Evolutionary conservation across 768 basidiomycete genomes (phyloP).

Genomic region (Trametes gibbosa): DNA sequence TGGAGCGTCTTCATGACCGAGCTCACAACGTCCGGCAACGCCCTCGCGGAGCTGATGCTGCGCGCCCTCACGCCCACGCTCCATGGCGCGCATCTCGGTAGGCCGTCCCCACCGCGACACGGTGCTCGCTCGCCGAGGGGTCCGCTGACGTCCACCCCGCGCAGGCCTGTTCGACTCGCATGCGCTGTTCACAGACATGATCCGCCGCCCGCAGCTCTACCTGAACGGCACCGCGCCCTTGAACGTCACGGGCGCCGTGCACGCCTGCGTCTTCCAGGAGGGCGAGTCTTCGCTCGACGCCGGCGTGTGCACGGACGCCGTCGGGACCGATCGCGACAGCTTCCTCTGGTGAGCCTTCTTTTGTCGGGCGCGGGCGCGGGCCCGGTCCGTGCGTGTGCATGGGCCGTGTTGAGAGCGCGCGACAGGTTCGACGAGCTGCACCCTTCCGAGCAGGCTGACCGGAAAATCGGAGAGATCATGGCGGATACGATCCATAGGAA

Average conservation of each 20-base stretch:
- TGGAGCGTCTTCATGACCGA: conserved; percentile 35
- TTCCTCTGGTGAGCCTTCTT: conserved; percentile 55
- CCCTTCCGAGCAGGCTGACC: conserved; percentile 56
- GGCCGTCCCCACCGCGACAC: conserved; percentile 7
- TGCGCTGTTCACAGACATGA: conserved; percentile 58
- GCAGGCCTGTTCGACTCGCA: conserved; percentile 62
- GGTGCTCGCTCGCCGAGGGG: no score
- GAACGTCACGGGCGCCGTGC: conserved; percentile 53
- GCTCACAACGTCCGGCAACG: conserved; percentile 32
- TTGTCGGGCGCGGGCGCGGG: no score
- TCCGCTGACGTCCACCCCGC: not conserved
- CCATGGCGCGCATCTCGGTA: conserved; percentile 56
- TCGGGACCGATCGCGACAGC: conserved; percentile 51
- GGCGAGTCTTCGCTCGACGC: conserved; percentile 30
- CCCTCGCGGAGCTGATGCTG: conserved; percentile 27
- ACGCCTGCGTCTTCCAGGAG: conserved; percentile 45
- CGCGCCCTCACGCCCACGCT: conserved; percentile 25
- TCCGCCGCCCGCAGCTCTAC: conserved; percentile 46
- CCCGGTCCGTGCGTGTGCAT: no score
- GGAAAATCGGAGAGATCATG: conserved; percentile 53
- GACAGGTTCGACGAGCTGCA: conserved; percentile 54
- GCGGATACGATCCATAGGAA: conserved; percentile 44
- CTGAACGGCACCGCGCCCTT: conserved; percentile 62
- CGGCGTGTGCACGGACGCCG: conserved; percentile 35
- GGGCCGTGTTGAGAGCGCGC: not conserved